Evolutionary conservation across 768 basidiomycete species (phyloP), one percentile per base, ranked within the genome.

Genomic region (Tricholomella constricta): DNA sequence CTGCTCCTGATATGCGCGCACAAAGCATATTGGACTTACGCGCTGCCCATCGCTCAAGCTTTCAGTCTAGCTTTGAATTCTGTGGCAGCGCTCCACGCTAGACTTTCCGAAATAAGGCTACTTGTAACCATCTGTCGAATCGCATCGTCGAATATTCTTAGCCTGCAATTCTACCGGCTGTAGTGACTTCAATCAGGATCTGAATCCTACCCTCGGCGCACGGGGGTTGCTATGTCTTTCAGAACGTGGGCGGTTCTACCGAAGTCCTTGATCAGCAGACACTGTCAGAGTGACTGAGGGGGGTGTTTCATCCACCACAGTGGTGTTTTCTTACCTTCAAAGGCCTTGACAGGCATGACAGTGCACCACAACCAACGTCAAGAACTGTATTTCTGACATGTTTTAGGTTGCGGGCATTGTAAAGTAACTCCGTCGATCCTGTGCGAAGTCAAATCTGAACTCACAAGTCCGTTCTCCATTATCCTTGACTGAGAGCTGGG

Each of bases 51-150:
- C 25, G 7, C 4, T 25, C 42, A 14, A 26, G 7, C 42, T 26
- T 40, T 40, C 17, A 19, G 9, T 20, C 14, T 2, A 23, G 41
- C 7, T 42, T 12, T 25, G 41, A 6, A 25, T 26, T 23, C 41
- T 12, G 22, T 20, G n/a, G n/a, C n/a, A n/a, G n/a, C n/a, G n/a
- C n/a, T n/a, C n/a, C n/a, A 17, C 3, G 36, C n/a, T 37, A 4
- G 34, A 4, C 34, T 19, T 11, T 10, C 38, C 38, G 17, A 19
- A 32, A 6, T 34, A 46, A 1, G 4, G 45, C 27, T 20, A 46
- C 45, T 32, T 19, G 40, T 42, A 42, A 43, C 49, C 40, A 51
- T 51, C 49, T 51, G 40, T 51, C 49, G 38, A 32, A 31, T 26
- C 15, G 5, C 11, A 15, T 35, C 11, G 6, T 15, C 6, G 14